These are phyloP conservation scores for Pyrenochaeta sp. DNA, from an alignment of 2,329 filamentous ascomycete genomes.

Conservation along the genomic window DNA sequence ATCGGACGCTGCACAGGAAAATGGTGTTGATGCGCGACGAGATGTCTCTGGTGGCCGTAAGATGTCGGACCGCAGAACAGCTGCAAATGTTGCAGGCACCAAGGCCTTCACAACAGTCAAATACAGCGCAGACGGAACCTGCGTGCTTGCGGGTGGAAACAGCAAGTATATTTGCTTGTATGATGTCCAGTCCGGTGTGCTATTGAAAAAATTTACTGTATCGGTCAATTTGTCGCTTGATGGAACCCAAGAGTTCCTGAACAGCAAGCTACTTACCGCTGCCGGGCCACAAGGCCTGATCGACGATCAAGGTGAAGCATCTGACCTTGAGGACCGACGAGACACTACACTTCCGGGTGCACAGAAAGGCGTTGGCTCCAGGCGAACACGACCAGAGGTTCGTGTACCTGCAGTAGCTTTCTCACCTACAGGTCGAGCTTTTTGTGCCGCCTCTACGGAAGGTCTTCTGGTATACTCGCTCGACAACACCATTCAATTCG, in stretches of 20 bases:
- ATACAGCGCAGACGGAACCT: constrained; percentile 92
- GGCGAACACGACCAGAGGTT: constrained; percentile 81
- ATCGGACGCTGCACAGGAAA: constrained; percentile 83
- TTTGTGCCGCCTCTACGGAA: constrained; percentile 95
- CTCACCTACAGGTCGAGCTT: constrained; percentile 85
- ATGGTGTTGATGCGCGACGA: constrained; percentile 85
- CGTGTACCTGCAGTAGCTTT: constrained; percentile 86
- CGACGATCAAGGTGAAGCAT: constrained; percentile 86
- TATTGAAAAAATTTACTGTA: constrained; percentile 95
- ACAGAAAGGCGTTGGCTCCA: constrained; percentile 85
- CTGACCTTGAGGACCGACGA: constrained; percentile 84
- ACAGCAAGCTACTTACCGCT: constrained; percentile 90
- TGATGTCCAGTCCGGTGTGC: constrained; percentile 88
- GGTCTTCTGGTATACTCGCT: constrained; percentile 93
- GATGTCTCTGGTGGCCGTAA: constrained; percentile 94
- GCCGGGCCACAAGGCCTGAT: constrained; percentile 85
- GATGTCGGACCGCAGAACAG: constrained; percentile 84
- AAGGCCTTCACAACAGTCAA: constrained; percentile 89
- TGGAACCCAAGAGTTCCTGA: constrained; percentile 95
- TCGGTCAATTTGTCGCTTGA: constrained; percentile 94
- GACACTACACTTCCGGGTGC: constrained; percentile 84
- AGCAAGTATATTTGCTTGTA: constrained; percentile 99
- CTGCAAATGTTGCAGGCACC: constrained; percentile 87
- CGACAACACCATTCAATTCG: constrained; percentile 84
- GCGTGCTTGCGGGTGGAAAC: constrained; percentile 88